phyloP scores from a whole-genome alignment of 768 basidiomycete genomes.

The Candolleomyces aberdarensis region DNA sequence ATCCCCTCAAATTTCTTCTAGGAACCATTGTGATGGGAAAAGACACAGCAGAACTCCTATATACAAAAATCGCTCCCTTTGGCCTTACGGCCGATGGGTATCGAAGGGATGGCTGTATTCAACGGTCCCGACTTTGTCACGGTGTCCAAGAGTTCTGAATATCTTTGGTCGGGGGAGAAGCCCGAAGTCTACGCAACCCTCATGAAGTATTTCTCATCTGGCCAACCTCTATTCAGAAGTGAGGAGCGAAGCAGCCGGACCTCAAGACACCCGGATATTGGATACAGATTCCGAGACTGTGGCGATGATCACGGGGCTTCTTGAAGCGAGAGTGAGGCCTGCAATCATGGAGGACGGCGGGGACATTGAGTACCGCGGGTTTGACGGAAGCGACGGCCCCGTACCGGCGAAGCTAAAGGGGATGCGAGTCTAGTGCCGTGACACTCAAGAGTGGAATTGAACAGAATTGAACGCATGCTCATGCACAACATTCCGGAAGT shows the following conservation, averaged over 20 bases:
- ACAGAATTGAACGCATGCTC: slow-evolving; percentile 95
- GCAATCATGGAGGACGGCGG: slow-evolving; percentile 99
- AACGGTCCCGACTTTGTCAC: slow-evolving; percentile 99
- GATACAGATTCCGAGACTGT: slow-evolving; percentile 96
- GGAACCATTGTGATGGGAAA: slow-evolving; percentile 84
- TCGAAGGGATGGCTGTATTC: slow-evolving; percentile 90
- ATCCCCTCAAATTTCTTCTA: slow-evolving; percentile 97
- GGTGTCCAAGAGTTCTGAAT: slow-evolving; percentile 85
- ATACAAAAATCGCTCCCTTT: slow-evolving; percentile 85
- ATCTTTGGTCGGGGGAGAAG: slow-evolving; percentile 86
- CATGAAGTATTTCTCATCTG: slow-evolving; percentile 98
- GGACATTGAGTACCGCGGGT: slow-evolving; percentile 94
- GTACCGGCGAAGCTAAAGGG: slow-evolving; percentile 94
- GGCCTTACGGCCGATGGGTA: slow-evolving; percentile 92
- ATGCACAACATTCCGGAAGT: slow-evolving; percentile 99
- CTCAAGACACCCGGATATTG: slow-evolving; percentile 89
- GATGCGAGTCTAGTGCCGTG: slow-evolving; percentile 90
- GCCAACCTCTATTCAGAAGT: slow-evolving; percentile 79
- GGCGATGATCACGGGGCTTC: slow-evolving; percentile 97
- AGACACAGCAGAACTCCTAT: slow-evolving; percentile 92
- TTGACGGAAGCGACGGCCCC: slow-evolving; percentile 68
- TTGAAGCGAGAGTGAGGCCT: slow-evolving; percentile 93
- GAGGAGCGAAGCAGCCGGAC: slow-evolving; percentile 83
- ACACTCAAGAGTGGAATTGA: slow-evolving; percentile 97
- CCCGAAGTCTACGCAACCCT: slow-evolving; percentile 94